A percentile compares a stretch with the other conserved stretches of the same genome.
phyloP scores from a whole-genome alignment of 257 asterid genomes.

The Solanum medicagineum region DNA sequence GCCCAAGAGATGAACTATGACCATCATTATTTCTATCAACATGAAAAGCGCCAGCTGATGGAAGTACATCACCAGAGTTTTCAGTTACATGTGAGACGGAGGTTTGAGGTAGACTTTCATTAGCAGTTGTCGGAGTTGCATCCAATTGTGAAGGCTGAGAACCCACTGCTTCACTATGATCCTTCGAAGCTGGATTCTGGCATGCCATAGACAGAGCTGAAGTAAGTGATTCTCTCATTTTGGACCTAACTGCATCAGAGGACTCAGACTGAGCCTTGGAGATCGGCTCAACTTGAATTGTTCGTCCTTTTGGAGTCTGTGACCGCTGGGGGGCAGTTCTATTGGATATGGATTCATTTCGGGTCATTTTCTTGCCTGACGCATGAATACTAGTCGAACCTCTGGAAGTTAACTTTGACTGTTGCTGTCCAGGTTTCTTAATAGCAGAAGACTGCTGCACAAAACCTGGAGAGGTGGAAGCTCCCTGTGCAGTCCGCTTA shows the following conservation, averaged over 20 bases:
- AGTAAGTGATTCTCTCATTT: slow-evolving; percentile 87
- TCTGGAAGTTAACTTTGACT: slow-evolving; percentile 26
- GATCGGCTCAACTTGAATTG: slow-evolving; percentile 32
- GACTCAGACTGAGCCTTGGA: slow-evolving; percentile 47
- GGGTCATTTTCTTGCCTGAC: slow-evolving; percentile 34
- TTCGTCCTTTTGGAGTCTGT: slow-evolving; percentile 52
- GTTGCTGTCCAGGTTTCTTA: slow-evolving; percentile 26
- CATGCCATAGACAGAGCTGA: slow-evolving; percentile 58
- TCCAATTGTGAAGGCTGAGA: slow-evolving; percentile 22
- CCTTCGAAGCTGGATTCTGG: slow-evolving; percentile 26
- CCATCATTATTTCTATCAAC: slow-evolving; percentile 15
- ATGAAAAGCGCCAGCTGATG: slow-evolving; percentile 9
- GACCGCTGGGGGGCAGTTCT: slow-evolving; percentile 50
- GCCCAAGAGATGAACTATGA: slow-evolving; percentile 26
- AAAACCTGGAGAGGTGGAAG: slow-evolving; percentile 13
- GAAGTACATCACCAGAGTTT: slow-evolving; percentile 9
- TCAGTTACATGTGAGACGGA: not conserved
- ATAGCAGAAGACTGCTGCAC: slow-evolving; percentile 20
- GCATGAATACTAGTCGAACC: slow-evolving; percentile 14
- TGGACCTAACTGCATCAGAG: slow-evolving; percentile 67
- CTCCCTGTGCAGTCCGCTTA: slow-evolving; percentile 41
- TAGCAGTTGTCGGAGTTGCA: not conserved
- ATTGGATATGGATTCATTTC: slow-evolving; percentile 44
- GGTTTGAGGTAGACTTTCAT: not conserved
- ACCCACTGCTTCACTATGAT: slow-evolving; percentile 10